A percentile compares a stretch with the other conserved stretches of the same genome.
phyloP scores from a whole-genome alignment of 305 asterid species.

The Solanum hybrid region DNA sequence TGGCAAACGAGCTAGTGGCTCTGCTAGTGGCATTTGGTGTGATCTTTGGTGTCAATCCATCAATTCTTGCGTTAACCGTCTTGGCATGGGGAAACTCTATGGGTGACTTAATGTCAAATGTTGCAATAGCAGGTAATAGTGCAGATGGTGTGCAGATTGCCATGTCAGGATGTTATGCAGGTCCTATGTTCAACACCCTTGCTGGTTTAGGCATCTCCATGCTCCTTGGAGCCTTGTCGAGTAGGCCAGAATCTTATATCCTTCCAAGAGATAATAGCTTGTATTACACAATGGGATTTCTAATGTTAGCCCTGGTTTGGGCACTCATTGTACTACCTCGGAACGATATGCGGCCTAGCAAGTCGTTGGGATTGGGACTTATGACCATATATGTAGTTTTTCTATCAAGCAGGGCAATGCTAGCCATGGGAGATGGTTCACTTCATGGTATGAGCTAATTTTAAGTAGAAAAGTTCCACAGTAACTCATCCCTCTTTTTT shows the following conservation, averaged over 20 bases:
- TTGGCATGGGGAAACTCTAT: conserved; percentile 96
- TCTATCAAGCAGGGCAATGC: conserved; percentile 40
- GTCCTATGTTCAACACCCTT: conserved; percentile 83
- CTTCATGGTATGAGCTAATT: neutral
- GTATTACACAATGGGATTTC: conserved; percentile 60
- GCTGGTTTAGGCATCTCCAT: conserved; percentile 70
- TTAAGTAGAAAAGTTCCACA: neutral
- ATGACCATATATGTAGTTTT: conserved; percentile 50
- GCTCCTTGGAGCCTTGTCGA: conserved; percentile 56
- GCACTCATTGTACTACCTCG: conserved; percentile 48
- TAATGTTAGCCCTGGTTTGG: conserved; percentile 50
- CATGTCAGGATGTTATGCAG: conserved; percentile 80
- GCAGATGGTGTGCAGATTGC: conserved; percentile 76
- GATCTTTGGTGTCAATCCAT: conserved; percentile 48
- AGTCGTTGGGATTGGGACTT: conserved; percentile 59
- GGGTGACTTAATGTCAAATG: conserved; percentile 80
- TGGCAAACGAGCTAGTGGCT: conserved; percentile 75
- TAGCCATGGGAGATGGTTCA: conserved; percentile 50
- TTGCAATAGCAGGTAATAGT: conserved; percentile 58
- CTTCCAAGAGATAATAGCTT: conserved; percentile 47
- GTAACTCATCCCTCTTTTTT: neutral
- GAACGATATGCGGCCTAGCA: conserved; percentile 60
- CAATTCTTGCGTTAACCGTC: conserved; percentile 58
- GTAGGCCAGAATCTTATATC: conserved; percentile 32
- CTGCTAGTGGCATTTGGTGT: conserved; percentile 55